Evolutionary conservation across 1,284 basidiomycete species (phyloP).

Genomic region (Abortiporus biennis): DNA sequence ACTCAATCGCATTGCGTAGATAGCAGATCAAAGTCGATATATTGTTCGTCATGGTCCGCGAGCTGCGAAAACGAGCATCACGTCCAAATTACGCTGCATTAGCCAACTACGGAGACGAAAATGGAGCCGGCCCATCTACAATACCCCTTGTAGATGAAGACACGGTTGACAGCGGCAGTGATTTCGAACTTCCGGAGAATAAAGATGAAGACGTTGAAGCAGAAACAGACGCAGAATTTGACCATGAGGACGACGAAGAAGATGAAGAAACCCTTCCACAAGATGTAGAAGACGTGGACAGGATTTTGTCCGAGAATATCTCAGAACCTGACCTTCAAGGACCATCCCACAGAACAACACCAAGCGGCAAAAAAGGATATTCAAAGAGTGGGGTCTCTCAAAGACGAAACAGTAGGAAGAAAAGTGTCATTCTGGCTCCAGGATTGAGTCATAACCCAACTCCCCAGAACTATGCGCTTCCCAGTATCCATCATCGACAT

Average conservation of each 20-base stretch:
- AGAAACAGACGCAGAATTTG: constrained; percentile 15
- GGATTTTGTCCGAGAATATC: background rate
- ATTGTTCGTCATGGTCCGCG: constrained; percentile 31
- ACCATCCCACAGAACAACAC: constrained; percentile 15
- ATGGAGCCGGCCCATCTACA: constrained; percentile 21
- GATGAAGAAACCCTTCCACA: background rate
- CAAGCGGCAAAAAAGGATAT: constrained; percentile 16
- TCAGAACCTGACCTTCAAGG: too few species aligned
- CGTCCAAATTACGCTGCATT: constrained; percentile 28
- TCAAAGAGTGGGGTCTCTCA: too few species aligned
- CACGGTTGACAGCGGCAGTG: constrained; percentile 13
- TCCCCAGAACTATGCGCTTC: constrained; percentile 47
- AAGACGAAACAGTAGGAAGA: too few species aligned
- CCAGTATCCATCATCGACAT: constrained; percentile 62
- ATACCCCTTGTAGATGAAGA: constrained; percentile 12
- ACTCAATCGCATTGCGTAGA: too few species aligned
- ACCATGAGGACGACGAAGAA: constrained; percentile 11
- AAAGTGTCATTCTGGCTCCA: constrained; percentile 14
- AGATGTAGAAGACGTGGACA: background rate
- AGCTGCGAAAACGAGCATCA: constrained; percentile 29
- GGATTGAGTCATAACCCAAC: constrained; percentile 26
- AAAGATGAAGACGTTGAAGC: constrained; percentile 18
- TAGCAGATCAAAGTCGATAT: too few species aligned
- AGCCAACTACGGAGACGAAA: constrained; percentile 16
- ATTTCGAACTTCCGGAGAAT: background rate